Conservation (phyloP, 169 alveolate genomes). For the Prorocentrum cordatum region DNA sequence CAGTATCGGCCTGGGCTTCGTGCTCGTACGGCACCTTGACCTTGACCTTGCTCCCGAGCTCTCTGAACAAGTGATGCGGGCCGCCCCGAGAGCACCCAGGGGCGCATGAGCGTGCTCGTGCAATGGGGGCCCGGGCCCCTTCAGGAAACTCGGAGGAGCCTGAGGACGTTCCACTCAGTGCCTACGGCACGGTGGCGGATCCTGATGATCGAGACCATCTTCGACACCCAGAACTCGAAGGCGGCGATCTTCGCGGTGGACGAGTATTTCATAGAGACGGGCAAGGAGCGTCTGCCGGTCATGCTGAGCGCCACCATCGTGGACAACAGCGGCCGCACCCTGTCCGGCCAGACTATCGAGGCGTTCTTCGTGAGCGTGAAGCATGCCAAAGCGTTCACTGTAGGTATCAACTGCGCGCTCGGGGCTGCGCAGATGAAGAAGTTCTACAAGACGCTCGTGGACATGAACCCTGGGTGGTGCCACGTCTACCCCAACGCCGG, state of each 20-base stretch:
- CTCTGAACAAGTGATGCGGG: too few relatives aligned
- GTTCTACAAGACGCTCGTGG: slow-evolving; percentile 17
- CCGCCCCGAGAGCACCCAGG: too few relatives aligned
- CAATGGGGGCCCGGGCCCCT: too few relatives aligned
- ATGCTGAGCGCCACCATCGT: slow-evolving; percentile 43
- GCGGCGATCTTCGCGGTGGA: slow-evolving; percentile 43
- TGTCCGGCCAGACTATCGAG: slow-evolving; percentile 49
- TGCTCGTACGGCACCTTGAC: too few relatives aligned
- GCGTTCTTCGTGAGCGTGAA: slow-evolving; percentile 38
- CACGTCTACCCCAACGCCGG: slow-evolving; percentile 79
- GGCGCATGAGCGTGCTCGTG: too few relatives aligned
- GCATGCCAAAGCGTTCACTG: slow-evolving; percentile 19
- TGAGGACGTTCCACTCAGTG: too few relatives aligned
- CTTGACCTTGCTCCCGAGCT: too few relatives aligned
- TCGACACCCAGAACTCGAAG: slow-evolving; percentile 54
- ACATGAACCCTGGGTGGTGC: slow-evolving; percentile 8
- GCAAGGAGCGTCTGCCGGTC: slow-evolving; percentile 28
- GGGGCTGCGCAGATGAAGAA: slow-evolving; percentile 55
- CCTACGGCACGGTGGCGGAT: too few relatives aligned
- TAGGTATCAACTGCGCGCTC: slow-evolving; percentile 50
- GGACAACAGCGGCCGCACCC: slow-evolving; percentile 58
- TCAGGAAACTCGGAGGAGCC: too few relatives aligned
- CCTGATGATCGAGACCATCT: slow-evolving; percentile 46
- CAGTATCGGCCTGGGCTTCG: too few relatives aligned
- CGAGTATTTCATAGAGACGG: slow-evolving; percentile 20